Base-by-base conservation (phyloP, 306 rosid genomes). In the Vicia villosa region DNA sequence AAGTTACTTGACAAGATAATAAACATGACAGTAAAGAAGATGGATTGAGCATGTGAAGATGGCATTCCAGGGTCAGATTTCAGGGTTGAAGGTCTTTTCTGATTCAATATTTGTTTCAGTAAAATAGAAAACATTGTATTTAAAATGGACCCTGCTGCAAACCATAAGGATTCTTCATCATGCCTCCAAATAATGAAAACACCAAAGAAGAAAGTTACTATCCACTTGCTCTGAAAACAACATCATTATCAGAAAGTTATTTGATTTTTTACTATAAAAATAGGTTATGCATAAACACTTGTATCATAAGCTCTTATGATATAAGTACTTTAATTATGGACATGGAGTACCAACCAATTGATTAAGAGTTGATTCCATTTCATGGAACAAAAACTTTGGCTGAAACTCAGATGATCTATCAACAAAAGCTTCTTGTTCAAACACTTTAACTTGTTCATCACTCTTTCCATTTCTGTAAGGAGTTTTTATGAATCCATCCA, bases 1-100 rank as follows among this genome's bases (percentile, higher is more conserved):
- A 74, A 72, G 72, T 88, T 90, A 94, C 98, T 63, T 66, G 97
- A 88, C 63, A 83, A 41, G 69, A 81, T 55, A 21, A 73, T 64
- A 66, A 88, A 84, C 17, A 74, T 14, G 43, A 61, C 67, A 59
- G 60, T 58, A 83, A 85, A 94, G 92, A 86, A 94, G 72, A 94
- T 85, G 68, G 88, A 85, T 62, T 90, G 97, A 24, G 91, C 80
- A 52, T 94, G 98, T 14, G 98, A 80, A 55, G 98, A 94, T 4
- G 98, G 98, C 98, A 94, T 90, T 74, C 97, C 98, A 15, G 96
- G 98, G 76, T 85, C 98, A 9, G 96, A 80, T 87, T 82, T 86
- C 65, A 79, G 8, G 34, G 81, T 58, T 61, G 95, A 63, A 75
- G 97, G 98, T 28, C 97, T 86, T 67, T 90, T 94, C 77, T 94